Evolutionary conservation across 116 monocot genomes (phyloP).

Genomic region (Cymodocea nodosa): DNA sequence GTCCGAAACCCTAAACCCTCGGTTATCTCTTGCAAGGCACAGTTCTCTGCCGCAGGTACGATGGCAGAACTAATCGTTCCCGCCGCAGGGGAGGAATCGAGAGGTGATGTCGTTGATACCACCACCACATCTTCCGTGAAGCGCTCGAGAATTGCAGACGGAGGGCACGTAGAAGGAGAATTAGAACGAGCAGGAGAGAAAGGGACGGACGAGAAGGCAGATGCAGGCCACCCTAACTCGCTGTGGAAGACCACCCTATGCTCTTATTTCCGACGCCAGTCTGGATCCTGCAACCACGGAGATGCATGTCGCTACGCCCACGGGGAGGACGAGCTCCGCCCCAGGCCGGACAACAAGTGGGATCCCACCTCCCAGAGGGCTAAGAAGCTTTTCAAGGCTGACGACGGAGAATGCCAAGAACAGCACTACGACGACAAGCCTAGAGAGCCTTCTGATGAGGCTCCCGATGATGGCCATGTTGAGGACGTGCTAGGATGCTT

Average conservation of each 20-base stretch:
- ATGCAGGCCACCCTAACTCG: too few relatives aligned
- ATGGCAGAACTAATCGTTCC: too few relatives aligned
- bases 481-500: not conserved
- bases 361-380: constrained; percentile 76
- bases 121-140: too few relatives aligned
- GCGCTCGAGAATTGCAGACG: too few relatives aligned
- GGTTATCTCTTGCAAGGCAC: too few relatives aligned
- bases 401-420: constrained; percentile 7
- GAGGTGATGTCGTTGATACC: too few relatives aligned
- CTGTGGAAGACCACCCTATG: constrained; percentile 89
- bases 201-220: too few relatives aligned
- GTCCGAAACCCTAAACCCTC: too few relatives aligned
- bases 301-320: constrained; percentile 76
- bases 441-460: not conserved
- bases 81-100: too few relatives aligned
- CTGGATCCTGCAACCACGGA: constrained; percentile 57
- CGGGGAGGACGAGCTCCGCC: constrained; percentile 81
- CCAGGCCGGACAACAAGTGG: constrained; percentile 67
- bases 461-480: not conserved
- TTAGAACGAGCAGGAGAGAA: too few relatives aligned
- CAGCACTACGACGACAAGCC: not conserved
- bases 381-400: constrained; percentile 36
- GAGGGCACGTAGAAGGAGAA: too few relatives aligned
- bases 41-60: too few relatives aligned
- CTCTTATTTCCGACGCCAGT: constrained; percentile 47